Base-by-base conservation (phyloP, 352 stramenopile species). In the Phytophthora ramorum region DNA sequence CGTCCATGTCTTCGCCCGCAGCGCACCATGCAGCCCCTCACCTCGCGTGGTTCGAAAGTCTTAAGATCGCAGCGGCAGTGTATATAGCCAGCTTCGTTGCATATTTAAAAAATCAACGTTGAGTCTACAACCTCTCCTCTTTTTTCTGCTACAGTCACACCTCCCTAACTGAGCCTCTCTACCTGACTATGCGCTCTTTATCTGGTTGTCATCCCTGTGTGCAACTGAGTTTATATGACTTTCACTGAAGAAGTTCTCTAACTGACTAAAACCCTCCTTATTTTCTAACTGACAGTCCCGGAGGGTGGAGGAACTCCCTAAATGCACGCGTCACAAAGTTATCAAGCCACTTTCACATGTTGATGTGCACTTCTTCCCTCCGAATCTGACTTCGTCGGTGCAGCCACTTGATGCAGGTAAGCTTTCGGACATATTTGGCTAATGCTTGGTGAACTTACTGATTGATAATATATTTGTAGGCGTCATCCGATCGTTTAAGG, bases 41-140 rank as follows among this genome's bases (percentile, higher is more conserved):
- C 26, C 26, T 61, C 24, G 61, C 67, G 46, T 70, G 66, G 46
- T 65, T 62, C 20, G 26, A 38, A 57, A 71, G 26, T 58, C 45
- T 57, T 56, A 59, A 63, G 50, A 47, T 71, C 66, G 54, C 48
- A 73, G 63, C 63, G 53, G 52, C 38, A 66, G 63, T 76, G 69
- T 67, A 32, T 24, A 73, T 65, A 67, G 38, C 63, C 63, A 65
- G 52, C 53, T 73, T 73, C 63, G 65, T 76, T 66, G 49, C 69
- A 69, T 73, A 76, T 69, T 76, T 73, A 74, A 73, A n/a, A 76
- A 72, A 66, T 66, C 22, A 52, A 58, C 60, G 19, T 52, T 5
- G 26, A 46, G 40, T 51, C 38, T 44, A 20, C 43, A 47, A 7
- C n/a, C n/a, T n/a, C 10, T 26, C 38, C 35, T 46, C 40, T 8